Percentiles rank a stretch among this genome's conserved stretches.
phyloP scores from a whole-genome alignment of 2,329 filamentous ascomycete species.

The Alternaria gaisen region DNA sequence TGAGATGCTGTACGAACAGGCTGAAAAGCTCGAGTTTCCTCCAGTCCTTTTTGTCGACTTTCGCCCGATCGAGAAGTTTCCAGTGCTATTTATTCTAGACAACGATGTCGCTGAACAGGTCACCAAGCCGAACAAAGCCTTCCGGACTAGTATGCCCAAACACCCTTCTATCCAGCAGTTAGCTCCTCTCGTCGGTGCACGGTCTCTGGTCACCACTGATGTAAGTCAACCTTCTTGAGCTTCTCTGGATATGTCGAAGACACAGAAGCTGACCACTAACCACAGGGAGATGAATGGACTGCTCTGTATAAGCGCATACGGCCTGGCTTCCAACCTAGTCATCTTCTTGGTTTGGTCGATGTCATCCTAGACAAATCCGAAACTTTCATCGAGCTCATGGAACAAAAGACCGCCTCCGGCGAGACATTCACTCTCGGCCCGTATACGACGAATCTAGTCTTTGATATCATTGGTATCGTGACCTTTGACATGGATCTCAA shows the following conservation, averaged over 20 bases:
- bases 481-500: slow-evolving; percentile 28
- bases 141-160: slow-evolving; percentile 26
- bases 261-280: not conserved
- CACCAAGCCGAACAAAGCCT: slow-evolving; percentile 24
- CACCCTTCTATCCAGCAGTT: slow-evolving; percentile 26
- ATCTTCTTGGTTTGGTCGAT: slow-evolving; percentile 23
- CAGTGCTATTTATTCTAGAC: slow-evolving; percentile 24
- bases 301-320: slow-evolving; percentile 21
- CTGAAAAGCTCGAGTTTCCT: slow-evolving; percentile 24
- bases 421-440: slow-evolving; percentile 24
- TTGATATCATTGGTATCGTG: slow-evolving; percentile 35
- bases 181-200: slow-evolving; percentile 25
- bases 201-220: slow-evolving; percentile 29
- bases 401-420: slow-evolving; percentile 16
- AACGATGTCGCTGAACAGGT: slow-evolving; percentile 30
- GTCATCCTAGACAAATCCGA: slow-evolving; percentile 40
- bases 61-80: slow-evolving; percentile 27
- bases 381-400: slow-evolving; percentile 32
- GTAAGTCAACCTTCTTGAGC: slow-evolving; percentile 8
- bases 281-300: slow-evolving; percentile 3
- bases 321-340: slow-evolving; percentile 24
- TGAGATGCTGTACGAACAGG: slow-evolving; percentile 30
- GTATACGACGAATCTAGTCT: slow-evolving; percentile 26
- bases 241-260: not conserved
- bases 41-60: slow-evolving; percentile 28